Percentiles rank a stretch among this genome's conserved stretches.
phyloP scores from a whole-genome alignment of 1,139 yeast genomes.

The Taiozyma sp. region DNA sequence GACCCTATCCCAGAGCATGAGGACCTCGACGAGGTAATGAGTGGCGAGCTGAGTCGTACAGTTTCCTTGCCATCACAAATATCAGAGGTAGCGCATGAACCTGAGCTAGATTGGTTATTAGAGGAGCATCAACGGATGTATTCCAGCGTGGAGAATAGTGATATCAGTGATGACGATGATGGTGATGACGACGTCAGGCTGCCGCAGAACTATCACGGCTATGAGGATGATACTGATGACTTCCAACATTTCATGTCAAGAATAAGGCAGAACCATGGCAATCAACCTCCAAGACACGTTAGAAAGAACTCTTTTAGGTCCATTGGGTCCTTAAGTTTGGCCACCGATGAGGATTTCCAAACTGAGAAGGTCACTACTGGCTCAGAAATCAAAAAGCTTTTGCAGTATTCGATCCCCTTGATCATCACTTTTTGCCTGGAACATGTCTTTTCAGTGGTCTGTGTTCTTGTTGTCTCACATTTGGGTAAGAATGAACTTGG shows the following conservation, averaged over 20 bases:
- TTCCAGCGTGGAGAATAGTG: constrained; percentile 29
- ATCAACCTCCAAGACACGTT: constrained; percentile 19
- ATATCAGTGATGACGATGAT: constrained; percentile 13
- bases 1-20: constrained; percentile 29
- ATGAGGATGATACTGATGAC: constrained; percentile 31
- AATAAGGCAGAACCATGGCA: constrained; percentile 22
- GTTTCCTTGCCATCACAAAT: constrained; percentile 60
- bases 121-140: constrained; percentile 64
- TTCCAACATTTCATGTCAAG: constrained; percentile 23
- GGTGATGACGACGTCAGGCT: constrained; percentile 4
- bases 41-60: constrained; percentile 36
- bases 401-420: constrained; percentile 57
- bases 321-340: constrained; percentile 21
- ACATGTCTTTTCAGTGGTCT: constrained; percentile 66
- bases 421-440: constrained; percentile 64
- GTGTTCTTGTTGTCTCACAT: constrained; percentile 68
- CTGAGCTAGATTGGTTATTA: constrained; percentile 49
- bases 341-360: constrained; percentile 35
- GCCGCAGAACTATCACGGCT: constrained; percentile 30
- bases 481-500: constrained; percentile 68
- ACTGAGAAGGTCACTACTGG: constrained; percentile 39
- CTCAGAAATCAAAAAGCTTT: constrained; percentile 43
- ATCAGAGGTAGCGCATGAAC: constrained; percentile 41
- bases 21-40: constrained; percentile 40
- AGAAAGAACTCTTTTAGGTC: constrained; percentile 29